Evolutionary conservation across 148 eudicot species (phyloP).

Genomic region (Heliamphora exappendiculata): DNA sequence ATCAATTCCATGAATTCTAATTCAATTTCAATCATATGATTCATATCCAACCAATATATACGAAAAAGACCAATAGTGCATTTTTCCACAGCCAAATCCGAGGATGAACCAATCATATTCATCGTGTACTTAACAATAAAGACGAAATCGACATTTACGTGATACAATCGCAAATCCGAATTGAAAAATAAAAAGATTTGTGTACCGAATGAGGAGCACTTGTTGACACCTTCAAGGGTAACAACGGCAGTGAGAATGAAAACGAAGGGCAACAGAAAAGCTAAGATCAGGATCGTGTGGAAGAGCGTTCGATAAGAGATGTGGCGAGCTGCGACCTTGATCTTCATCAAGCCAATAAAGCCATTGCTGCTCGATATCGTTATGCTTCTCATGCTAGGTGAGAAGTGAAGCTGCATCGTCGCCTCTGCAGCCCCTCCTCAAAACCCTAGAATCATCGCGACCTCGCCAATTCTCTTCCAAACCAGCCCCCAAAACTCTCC

Average conservation of each 20-base stretch:
- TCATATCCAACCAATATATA: background rate
- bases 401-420: constrained; percentile 99
- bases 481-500: constrained; percentile 11
- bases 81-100: background rate
- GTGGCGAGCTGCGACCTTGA: constrained; percentile 91
- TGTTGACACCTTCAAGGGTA: constrained; percentile 99
- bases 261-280: constrained; percentile 85
- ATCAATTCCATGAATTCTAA: background rate
- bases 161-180: background rate
- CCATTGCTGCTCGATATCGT: constrained; percentile 74
- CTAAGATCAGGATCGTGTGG: constrained; percentile 76
- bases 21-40: background rate
- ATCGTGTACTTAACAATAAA: background rate
- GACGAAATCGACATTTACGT: background rate
- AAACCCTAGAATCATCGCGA: constrained; percentile 19
- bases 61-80: background rate
- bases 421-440: constrained; percentile 14
- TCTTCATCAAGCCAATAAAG: constrained; percentile 90
- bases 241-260: constrained; percentile 92
- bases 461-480: constrained; percentile 5
- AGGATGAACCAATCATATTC: background rate
- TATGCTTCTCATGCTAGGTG: constrained; percentile 98
- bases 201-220: constrained; percentile 94
- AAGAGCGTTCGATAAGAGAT: constrained; percentile 86
- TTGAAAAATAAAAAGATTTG: background rate